Percentiles rank a stretch among this genome's conserved stretches.
Evolutionary conservation across 441 rosid genomes (phyloP).

Genomic region (Gossypium aridum): DNA sequence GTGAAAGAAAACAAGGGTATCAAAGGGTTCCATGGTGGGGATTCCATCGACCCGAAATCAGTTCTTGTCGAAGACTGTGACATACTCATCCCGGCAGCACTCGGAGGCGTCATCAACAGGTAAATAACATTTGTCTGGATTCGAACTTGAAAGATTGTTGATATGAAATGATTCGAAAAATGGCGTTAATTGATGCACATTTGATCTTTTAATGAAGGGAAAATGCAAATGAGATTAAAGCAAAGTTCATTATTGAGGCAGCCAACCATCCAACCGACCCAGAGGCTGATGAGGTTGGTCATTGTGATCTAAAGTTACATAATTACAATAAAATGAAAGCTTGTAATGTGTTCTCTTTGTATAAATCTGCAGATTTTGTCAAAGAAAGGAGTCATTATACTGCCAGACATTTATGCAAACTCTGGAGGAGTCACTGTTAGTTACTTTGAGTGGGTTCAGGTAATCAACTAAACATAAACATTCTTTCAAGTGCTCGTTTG

Average conservation of each 20-base stretch:
- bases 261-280: conserved; percentile 76
- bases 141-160: background rate
- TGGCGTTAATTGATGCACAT: background rate
- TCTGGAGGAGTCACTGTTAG: conserved; percentile 73
- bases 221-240: conserved; percentile 57
- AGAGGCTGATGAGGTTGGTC: conserved; percentile 58
- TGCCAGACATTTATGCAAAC: conserved; percentile 64
- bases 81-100: conserved; percentile 57
- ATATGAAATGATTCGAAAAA: background rate
- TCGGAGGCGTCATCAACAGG: conserved; percentile 64
- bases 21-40: conserved; percentile 45
- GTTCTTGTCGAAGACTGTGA: conserved; percentile 54
- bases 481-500: background rate
- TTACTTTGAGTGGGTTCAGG: conserved; percentile 80
- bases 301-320: conserved; percentile 8
- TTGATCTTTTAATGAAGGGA: conserved; percentile 26
- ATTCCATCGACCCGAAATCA: conserved; percentile 31
- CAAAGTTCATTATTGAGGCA: conserved; percentile 59
- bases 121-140: background rate
- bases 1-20: conserved; percentile 29
- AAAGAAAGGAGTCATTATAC: conserved; percentile 57
- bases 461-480: conserved; percentile 7
- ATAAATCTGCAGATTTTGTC: conserved; percentile 32
- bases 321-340: background rate
- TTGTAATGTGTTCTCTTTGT: background rate